Evolutionary conservation across 495 filamentous ascomycete genomes (phyloP).

Genomic region (Trypethelium eluteriae): DNA sequence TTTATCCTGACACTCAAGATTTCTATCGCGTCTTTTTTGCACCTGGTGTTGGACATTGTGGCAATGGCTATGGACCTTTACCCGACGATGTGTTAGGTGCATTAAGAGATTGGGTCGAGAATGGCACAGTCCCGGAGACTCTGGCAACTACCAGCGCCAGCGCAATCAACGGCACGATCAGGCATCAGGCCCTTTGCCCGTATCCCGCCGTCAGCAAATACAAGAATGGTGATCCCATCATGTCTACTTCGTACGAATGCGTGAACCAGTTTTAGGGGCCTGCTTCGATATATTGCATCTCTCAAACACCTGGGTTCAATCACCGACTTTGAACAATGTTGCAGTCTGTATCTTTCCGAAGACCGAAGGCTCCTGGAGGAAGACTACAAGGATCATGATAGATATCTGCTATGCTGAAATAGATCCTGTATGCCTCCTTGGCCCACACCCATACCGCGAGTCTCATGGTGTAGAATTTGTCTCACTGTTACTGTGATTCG

Average conservation of each 20-base stretch:
- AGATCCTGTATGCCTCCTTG: too few relatives aligned
- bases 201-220: background rate
- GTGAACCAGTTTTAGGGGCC: background rate
- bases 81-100: slow-evolving; percentile 19
- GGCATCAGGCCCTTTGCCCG: background rate
- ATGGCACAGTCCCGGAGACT: slow-evolving; percentile 23
- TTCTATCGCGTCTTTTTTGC: slow-evolving; percentile 27
- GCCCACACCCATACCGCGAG: too few relatives aligned
- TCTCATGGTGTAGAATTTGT: too few relatives aligned
- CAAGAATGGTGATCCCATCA: background rate
- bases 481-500: too few relatives aligned
- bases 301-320: too few relatives aligned
- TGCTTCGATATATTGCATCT: too few relatives aligned
- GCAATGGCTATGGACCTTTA: slow-evolving; percentile 22
- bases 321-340: too few relatives aligned
- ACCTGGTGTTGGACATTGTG: slow-evolving; percentile 35
- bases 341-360: too few relatives aligned
- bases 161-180: background rate
- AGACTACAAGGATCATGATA: too few relatives aligned
- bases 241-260: background rate
- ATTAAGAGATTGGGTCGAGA: slow-evolving; percentile 34
- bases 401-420: too few relatives aligned
- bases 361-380: too few relatives aligned
- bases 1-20: slow-evolving; percentile 17
- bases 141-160: background rate